Evolutionary conservation across 345 rosid species (phyloP).

Genomic region (Dipteronia dyeriana): DNA sequence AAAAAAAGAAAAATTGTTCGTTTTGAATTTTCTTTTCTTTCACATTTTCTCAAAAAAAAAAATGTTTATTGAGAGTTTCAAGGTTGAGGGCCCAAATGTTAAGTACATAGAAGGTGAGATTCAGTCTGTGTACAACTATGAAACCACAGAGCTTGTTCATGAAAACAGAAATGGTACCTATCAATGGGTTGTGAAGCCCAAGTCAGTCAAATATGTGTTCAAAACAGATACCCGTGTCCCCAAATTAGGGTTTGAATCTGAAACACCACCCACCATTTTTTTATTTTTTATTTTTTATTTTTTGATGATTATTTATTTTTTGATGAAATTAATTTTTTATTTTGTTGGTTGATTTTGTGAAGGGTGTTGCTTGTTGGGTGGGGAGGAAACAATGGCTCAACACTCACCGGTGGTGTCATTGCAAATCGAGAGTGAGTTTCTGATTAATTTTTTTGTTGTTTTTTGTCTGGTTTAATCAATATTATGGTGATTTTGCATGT

Average conservation of each 20-base stretch:
- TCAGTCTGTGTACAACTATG: slow-evolving; percentile 79
- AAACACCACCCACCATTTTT: neutral
- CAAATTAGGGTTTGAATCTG: slow-evolving; percentile 67
- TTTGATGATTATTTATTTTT: neutral
- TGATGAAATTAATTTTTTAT: neutral
- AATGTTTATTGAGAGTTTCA: slow-evolving; percentile 87
- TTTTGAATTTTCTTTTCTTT: neutral
- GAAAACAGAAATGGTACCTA: slow-evolving; percentile 76
- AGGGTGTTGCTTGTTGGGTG: slow-evolving; percentile 99
- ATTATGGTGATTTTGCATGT: neutral
- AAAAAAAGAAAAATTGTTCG: neutral
- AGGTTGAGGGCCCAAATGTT: slow-evolving; percentile 88
- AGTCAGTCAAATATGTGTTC: slow-evolving; percentile 84
- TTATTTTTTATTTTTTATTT: neutral
- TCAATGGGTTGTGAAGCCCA: slow-evolving; percentile 91
- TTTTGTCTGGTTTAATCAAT: neutral
- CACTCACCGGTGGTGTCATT: slow-evolving; percentile 87
- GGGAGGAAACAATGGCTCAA: slow-evolving; percentile 96
- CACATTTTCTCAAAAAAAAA: slow-evolving; percentile 13
- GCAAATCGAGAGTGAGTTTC: slow-evolving; percentile 87
- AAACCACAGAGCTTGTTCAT: slow-evolving; percentile 93
- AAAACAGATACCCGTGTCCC: slow-evolving; percentile 77
- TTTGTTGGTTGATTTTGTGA: neutral
- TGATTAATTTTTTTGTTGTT: neutral
- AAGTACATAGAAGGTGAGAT: slow-evolving; percentile 84